A percentile compares a stretch with the other conserved stretches of the same genome.
These are phyloP conservation scores for Aspergillus hiratsukae DNA, from an alignment of 2,329 filamentous ascomycete species.

Conservation along the genomic window DNA sequence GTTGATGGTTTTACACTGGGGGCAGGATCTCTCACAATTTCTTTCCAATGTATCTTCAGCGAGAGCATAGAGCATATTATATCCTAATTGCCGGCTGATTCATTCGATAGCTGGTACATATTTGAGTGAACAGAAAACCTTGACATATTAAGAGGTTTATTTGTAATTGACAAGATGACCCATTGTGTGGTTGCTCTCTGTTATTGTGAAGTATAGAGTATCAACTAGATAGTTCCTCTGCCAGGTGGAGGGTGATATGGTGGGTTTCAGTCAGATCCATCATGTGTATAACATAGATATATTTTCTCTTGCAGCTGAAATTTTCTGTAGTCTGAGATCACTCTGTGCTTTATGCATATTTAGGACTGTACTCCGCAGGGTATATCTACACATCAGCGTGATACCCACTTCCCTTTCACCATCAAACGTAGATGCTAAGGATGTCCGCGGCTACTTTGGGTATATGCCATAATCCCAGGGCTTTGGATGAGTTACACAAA, in stretches of 20 bases:
- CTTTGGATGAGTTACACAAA: neutral
- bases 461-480: neutral
- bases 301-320: too few relatives aligned
- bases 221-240: neutral
- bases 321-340: too few relatives aligned
- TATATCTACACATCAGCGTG: too few relatives aligned
- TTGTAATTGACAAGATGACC: too few relatives aligned
- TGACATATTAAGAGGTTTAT: too few relatives aligned
- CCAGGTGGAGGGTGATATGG: neutral
- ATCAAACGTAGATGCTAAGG: neutral
- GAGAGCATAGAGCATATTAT: neutral
- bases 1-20: neutral
- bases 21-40: neutral
- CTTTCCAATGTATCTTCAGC: neutral
- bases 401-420: neutral
- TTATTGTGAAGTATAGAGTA: neutral
- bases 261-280: too few relatives aligned
- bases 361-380: neutral
- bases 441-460: neutral
- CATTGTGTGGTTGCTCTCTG: too few relatives aligned
- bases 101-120: neutral
- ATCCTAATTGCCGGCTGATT: neutral
- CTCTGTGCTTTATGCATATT: neutral
- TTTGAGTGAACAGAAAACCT: neutral
- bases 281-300: too few relatives aligned